Conservation (phyloP, 2,329 filamentous ascomycete species). For the Colletotrichum ledebouriae region DNA sequence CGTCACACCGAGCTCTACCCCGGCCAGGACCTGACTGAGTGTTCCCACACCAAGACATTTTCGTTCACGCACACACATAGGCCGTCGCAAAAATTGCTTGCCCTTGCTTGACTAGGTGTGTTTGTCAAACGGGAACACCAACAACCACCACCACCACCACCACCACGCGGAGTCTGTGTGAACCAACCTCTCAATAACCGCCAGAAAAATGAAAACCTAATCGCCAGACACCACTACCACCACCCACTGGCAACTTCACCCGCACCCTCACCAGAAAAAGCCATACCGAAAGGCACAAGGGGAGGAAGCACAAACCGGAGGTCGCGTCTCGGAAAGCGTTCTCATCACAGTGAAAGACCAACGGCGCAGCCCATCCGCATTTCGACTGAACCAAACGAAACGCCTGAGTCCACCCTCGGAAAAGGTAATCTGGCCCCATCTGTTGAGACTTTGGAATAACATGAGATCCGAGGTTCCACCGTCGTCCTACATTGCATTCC, state of each 20-base stretch:
- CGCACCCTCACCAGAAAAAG: no score
- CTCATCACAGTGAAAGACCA: neutral
- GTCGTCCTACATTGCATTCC: neutral
- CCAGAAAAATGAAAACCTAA: neutral
- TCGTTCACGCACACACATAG: neutral
- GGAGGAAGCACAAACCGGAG: neutral
- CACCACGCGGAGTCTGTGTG: neutral
- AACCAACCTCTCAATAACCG: neutral
- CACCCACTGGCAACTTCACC: neutral
- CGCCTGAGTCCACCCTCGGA: no score
- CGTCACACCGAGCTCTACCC: constrained; percentile 36
- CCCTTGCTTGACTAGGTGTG: neutral
- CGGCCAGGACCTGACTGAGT: constrained; percentile 13
- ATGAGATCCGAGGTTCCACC: constrained; percentile 5
- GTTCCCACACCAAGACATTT: constrained; percentile 29
- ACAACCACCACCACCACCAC: neutral
- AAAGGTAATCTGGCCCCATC: neutral
- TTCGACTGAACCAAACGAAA: no score
- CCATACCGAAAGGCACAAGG: constrained; percentile 1
- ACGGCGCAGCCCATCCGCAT: no score
- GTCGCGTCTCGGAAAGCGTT: constrained; percentile 29
- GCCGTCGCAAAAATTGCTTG: neutral
- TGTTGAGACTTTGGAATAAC: constrained; percentile 5
- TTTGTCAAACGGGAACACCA: constrained; percentile 12
- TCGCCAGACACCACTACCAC: neutral